Percentiles rank a stretch among this genome's conserved stretches.
Evolutionary conservation across 2,329 filamentous ascomycete species (phyloP).

Genomic region (Reticulascus tulasneorum): DNA sequence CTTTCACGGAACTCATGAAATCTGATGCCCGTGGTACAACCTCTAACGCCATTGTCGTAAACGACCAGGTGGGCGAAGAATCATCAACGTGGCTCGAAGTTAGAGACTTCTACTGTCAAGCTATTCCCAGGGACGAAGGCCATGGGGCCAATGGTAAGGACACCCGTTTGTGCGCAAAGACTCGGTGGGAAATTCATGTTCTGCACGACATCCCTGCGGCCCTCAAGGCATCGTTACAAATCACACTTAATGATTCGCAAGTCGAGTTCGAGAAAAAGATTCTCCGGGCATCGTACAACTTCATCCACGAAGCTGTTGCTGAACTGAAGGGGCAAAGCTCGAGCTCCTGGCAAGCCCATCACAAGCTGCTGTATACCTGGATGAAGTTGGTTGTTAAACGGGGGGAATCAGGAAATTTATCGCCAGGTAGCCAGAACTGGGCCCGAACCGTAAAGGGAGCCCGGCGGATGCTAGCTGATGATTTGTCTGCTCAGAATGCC

Average conservation of each 20-base stretch:
- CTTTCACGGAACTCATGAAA: no score
- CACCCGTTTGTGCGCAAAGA: conserved; percentile 8
- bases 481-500: conserved; percentile 4
- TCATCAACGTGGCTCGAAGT: not conserved
- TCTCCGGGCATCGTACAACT: conserved; percentile 2
- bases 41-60: no score
- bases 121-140: not conserved
- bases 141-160: not conserved
- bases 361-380: conserved; percentile 5
- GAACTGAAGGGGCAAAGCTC: not conserved
- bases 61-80: no score
- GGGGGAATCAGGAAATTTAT: conserved; percentile 1
- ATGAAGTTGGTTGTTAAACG: conserved; percentile 4
- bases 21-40: no score
- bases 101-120: conserved; percentile 6
- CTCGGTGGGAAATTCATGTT: conserved; percentile 6
- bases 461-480: conserved; percentile 10
- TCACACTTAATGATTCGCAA: not conserved
- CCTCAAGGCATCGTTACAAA: not conserved
- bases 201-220: not conserved
- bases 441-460: conserved; percentile 4
- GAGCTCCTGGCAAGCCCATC: conserved; percentile 10
- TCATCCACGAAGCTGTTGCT: conserved; percentile 4
- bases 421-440: conserved; percentile 5
- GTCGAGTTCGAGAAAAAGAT: conserved; percentile 4